Evolutionary conservation across 202 grass and related monocot genomes (phyloP), one percentile per base, ranked within the genome.

Genomic region (Cymbopogon flexuosus): DNA sequence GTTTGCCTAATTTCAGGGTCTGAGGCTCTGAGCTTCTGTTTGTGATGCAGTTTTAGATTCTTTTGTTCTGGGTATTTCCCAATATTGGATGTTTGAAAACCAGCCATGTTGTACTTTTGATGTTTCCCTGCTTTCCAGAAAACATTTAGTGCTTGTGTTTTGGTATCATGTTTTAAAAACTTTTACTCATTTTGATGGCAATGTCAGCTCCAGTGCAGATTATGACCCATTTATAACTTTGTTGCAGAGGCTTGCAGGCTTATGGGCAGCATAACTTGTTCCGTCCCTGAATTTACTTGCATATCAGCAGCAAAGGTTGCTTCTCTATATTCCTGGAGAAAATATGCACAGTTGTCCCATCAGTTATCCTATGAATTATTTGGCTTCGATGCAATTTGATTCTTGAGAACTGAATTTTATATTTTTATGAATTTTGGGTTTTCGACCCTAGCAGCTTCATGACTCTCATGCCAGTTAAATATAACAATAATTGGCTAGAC

Each of bases 251-350:
- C 90, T 84, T 97, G 92, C 91, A 92, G 92, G 78, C 74, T 92
- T 34, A 93, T 94, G 88, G 84, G 86, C 54, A 89, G 68, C 76
- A 66, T 94, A 76, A 89, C 81, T 52, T 94, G 89, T 54, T 92
- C 92, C 16, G 79, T 97, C 83, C 94, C 94, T 80, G 92, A 97
- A 79, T 97, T 94, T 85, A 94, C 94, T 82, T 97, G 94, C 77
- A 70, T 97, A 73, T 83, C 94, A 77, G 77, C 88, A 61, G 90
- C 94, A 43, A 97, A 97, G 91, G 94, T 97, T 81, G 15, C 68
- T 83, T 57, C 66, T 85, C 75, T 82, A 33, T 65, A 41, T 75
- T 69, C 65, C 64, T 61, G 21, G 30, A 77, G 15, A 22, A 79
- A 82, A 79, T 72, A 78, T 72, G 47, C 30, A 8, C 59, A 79